Evolutionary conservation across 495 filamentous ascomycete genomes (phyloP).

Genomic region (Neurospora sp.): DNA sequence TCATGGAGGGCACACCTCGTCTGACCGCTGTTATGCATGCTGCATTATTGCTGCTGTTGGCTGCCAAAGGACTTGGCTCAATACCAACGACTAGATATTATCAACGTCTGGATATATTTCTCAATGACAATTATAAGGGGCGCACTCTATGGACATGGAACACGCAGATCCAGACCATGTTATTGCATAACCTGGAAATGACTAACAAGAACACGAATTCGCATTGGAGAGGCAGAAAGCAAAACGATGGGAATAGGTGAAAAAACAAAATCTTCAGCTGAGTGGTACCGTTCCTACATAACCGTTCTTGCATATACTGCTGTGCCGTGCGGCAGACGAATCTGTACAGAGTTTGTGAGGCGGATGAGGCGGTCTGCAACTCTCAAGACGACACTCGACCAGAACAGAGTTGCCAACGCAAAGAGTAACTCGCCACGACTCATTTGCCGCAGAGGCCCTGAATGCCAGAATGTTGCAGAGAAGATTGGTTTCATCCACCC

Average conservation of each 20-base stretch:
- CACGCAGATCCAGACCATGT: neutral
- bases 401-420: neutral
- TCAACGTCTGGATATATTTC: neutral
- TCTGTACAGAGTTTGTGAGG: neutral
- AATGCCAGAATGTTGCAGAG: neutral
- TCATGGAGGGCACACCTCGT: neutral
- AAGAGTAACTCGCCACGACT: neutral
- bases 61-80: neutral
- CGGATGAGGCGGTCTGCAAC: neutral
- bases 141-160: neutral
- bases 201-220: neutral
- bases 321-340: neutral
- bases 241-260: neutral
- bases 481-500: too few species aligned
- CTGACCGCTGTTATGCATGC: neutral
- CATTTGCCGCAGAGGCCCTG: neutral
- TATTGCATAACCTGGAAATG: neutral
- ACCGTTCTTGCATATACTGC: neutral
- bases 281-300: neutral
- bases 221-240: neutral
- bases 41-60: neutral
- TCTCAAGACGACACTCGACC: neutral
- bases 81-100: neutral
- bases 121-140: neutral
- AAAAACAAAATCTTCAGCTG: neutral